Evolutionary conservation across 768 basidiomycete species (phyloP).

Genomic region (Cystoderma amianthinum): DNA sequence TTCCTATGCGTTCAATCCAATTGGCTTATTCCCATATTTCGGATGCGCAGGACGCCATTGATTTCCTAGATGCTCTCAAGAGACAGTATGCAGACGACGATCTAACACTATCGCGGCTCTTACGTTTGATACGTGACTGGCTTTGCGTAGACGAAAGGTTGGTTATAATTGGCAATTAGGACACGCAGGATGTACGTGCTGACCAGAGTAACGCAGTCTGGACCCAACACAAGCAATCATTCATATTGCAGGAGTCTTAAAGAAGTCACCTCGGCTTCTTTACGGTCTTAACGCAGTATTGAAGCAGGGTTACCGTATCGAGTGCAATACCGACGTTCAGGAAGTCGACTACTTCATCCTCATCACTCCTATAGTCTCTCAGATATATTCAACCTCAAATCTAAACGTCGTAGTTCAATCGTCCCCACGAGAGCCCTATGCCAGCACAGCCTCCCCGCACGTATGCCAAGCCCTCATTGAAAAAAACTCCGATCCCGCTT

Average conservation of each 20-base stretch:
- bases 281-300: constrained; percentile 8
- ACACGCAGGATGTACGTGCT: too few relatives aligned
- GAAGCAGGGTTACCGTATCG: constrained; percentile 5
- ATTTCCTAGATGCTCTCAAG: background rate
- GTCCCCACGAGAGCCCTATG: constrained; percentile 2
- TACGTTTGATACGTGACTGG: background rate
- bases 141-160: background rate
- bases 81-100: background rate
- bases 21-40: background rate
- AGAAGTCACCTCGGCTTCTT: constrained; percentile 4
- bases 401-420: background rate
- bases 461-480: constrained; percentile 5
- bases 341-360: constrained; percentile 10
- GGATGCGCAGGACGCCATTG: background rate
- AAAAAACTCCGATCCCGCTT: constrained; percentile 3
- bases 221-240: background rate
- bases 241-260: constrained; percentile 7
- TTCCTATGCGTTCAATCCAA: too few relatives aligned
- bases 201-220: background rate
- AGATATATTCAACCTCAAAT: constrained; percentile 5
- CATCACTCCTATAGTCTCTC: constrained; percentile 1
- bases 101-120: background rate
- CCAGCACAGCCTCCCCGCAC: background rate
- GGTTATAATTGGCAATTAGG: too few relatives aligned
- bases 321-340: constrained; percentile 5